phyloP scores from a whole-genome alignment of 2,329 filamentous ascomycete species.

The Pezicula rhizophila region DNA sequence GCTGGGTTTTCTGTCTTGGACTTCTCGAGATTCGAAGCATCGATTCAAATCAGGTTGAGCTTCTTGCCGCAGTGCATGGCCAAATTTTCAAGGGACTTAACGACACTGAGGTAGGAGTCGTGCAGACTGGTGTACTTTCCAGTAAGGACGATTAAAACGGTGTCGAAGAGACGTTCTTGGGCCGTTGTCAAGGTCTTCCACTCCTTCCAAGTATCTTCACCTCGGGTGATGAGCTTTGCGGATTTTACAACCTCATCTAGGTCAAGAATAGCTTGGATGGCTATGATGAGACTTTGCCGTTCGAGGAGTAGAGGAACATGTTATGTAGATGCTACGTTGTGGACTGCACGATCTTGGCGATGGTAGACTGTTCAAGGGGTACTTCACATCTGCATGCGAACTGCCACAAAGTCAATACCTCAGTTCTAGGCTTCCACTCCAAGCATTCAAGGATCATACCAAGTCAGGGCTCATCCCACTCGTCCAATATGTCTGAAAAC shows the following conservation, averaged over 20 bases:
- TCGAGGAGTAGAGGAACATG: slow-evolving; percentile 91
- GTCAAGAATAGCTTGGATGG: slow-evolving; percentile 59
- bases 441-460: slow-evolving; percentile 34
- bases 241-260: slow-evolving; percentile 53
- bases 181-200: slow-evolving; percentile 70
- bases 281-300: slow-evolving; percentile 66
- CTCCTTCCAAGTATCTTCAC: slow-evolving; percentile 64
- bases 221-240: slow-evolving; percentile 51
- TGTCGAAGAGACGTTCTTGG: slow-evolving; percentile 60
- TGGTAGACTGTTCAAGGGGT: slow-evolving; percentile 65
- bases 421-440: background rate
- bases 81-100: slow-evolving; percentile 84
- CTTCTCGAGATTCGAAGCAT: slow-evolving; percentile 72
- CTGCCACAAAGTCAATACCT: slow-evolving; percentile 33
- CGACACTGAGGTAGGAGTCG: slow-evolving; percentile 79
- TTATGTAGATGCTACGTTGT: slow-evolving; percentile 85
- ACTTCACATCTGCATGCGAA: slow-evolving; percentile 89
- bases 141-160: slow-evolving; percentile 77
- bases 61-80: slow-evolving; percentile 80
- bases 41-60: slow-evolving; percentile 77
- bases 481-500: slow-evolving; percentile 80
- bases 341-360: slow-evolving; percentile 86
- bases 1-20: slow-evolving; percentile 57
- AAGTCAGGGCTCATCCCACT: slow-evolving; percentile 58
- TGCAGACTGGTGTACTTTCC: slow-evolving; percentile 86